A percentile compares a stretch with the other conserved stretches of the same genome.
Evolutionary conservation across 306 rosid species (phyloP).

Genomic region (Pyrus bretschneideri): DNA sequence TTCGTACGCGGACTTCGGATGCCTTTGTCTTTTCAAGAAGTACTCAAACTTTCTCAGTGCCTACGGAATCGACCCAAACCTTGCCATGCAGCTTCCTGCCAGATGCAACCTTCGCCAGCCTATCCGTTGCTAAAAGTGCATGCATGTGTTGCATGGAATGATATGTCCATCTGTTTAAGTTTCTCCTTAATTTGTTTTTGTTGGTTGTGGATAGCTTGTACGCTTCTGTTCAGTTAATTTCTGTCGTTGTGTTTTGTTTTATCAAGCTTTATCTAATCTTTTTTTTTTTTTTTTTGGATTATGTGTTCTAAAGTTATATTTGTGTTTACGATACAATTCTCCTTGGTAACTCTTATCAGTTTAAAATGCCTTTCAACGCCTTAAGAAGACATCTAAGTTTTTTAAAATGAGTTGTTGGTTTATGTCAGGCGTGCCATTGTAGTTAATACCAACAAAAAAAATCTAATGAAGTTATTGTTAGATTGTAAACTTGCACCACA

Average conservation of each 20-base stretch:
- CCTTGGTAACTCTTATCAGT: no score
- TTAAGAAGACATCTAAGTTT: no score
- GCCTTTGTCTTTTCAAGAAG: conserved; percentile 39
- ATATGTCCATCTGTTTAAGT: background rate
- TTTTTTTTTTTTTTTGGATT: background rate
- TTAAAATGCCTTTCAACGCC: no score
- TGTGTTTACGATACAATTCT: background rate
- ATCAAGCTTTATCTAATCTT: background rate
- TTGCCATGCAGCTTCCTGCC: conserved; percentile 50
- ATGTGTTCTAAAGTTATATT: background rate
- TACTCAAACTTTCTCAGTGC: conserved; percentile 14
- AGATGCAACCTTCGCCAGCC: conserved; percentile 31
- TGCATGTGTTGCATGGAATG: background rate
- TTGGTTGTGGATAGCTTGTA: background rate
- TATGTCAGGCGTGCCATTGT: no score
- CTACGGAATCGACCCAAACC: conserved; percentile 32
- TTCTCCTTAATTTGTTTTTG: background rate
- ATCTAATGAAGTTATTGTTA: no score
- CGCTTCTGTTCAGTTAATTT: background rate
- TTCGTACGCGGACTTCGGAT: conserved; percentile 30
- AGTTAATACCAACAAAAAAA: no score
- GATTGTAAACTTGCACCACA: no score
- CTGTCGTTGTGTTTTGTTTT: background rate
- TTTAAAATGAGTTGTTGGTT: no score
- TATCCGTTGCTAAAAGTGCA: conserved; percentile 22